phyloP scores from a whole-genome alignment of 2,329 filamentous ascomycete species.

The Paecilomyces niveus region DNA sequence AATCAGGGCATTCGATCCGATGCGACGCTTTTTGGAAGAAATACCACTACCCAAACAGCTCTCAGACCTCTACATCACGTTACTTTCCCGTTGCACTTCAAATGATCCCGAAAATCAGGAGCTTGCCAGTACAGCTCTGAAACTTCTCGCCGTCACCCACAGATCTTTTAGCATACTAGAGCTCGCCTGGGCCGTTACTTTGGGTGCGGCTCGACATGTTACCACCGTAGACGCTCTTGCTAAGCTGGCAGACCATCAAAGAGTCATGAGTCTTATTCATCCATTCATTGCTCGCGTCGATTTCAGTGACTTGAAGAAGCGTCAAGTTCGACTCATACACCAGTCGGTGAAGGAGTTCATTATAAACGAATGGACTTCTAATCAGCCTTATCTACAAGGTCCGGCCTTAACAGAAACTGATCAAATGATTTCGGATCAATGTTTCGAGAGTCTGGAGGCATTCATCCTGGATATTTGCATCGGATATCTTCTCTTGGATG shows the following conservation, averaged over 20 bases:
- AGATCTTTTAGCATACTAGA: conserved; percentile 24
- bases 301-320: conserved; percentile 7
- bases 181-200: conserved; percentile 20
- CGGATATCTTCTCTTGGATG: conserved; percentile 11
- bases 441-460: conserved; percentile 15
- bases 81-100: conserved; percentile 8
- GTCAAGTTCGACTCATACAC: conserved; percentile 13
- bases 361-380: conserved; percentile 1
- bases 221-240: conserved; percentile 14
- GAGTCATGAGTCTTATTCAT: conserved; percentile 14
- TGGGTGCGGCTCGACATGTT: conserved; percentile 9
- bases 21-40: not conserved
- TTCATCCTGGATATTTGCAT: conserved; percentile 19
- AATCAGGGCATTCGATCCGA: conserved; percentile 5
- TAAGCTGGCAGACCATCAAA: conserved; percentile 17
- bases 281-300: conserved; percentile 11
- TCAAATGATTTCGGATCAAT: conserved; percentile 1
- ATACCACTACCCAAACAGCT: conserved; percentile 7
- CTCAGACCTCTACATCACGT: conserved; percentile 7
- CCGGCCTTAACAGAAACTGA: not conserved
- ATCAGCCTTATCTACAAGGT: not conserved
- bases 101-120: conserved; percentile 9
- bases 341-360: conserved; percentile 15
- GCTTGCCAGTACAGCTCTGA: conserved; percentile 10
- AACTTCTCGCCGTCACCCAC: conserved; percentile 12